Evolutionary conservation across 495 filamentous ascomycete species (phyloP).

Genomic region (Saxophila tyrrhenica): DNA sequence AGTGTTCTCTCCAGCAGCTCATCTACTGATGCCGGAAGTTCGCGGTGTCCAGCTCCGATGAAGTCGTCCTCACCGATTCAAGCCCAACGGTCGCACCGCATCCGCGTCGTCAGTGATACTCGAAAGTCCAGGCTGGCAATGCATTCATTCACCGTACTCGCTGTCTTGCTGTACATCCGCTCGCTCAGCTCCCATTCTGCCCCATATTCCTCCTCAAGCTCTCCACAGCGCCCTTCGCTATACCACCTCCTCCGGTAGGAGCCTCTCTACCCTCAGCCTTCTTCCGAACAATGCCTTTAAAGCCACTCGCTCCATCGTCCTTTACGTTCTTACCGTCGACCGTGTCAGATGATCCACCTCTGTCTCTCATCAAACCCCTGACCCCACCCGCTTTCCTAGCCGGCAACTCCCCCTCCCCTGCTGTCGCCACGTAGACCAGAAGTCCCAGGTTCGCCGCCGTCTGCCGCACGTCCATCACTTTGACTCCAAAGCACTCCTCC

Average conservation of each 20-base stretch:
- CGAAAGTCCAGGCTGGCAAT: too few relatives aligned
- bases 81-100: too few relatives aligned
- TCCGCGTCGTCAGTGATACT: too few relatives aligned
- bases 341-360: background rate
- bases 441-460: slow-evolving; percentile 91
- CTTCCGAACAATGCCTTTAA: too few relatives aligned
- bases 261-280: too few relatives aligned
- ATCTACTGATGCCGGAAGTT: too few relatives aligned
- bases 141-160: too few relatives aligned
- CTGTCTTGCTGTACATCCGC: too few relatives aligned
- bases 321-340: too few relatives aligned
- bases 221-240: slow-evolving; percentile 10
- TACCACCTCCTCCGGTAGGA: background rate
- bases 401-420: slow-evolving; percentile 64
- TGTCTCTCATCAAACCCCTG: slow-evolving; percentile 43
- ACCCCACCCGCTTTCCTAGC: slow-evolving; percentile 68
- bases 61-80: too few relatives aligned
- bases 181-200: background rate
- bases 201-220: slow-evolving; percentile 14
- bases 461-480: slow-evolving; percentile 67
- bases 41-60: too few relatives aligned
- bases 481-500: slow-evolving; percentile 58
- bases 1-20: too few relatives aligned
- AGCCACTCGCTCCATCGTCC: background rate
- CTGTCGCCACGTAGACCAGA: slow-evolving; percentile 73